Conservation (phyloP, 768 basidiomycete species). For the Lenzites betulinus region DNA sequence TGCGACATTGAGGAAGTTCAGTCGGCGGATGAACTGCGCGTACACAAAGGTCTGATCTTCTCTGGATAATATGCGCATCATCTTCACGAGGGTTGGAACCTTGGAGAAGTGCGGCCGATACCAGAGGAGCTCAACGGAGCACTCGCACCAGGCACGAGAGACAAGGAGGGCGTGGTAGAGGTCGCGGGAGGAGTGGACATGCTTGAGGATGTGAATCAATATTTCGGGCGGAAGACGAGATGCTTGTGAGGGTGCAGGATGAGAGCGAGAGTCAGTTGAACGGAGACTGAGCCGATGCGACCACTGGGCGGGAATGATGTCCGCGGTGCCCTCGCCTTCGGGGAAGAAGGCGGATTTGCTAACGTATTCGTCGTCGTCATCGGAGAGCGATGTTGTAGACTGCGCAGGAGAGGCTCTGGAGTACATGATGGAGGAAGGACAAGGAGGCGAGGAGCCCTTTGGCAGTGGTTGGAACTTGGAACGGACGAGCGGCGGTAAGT, state of each 20-base stretch:
- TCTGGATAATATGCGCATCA: conserved; percentile 69
- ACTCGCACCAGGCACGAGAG: conserved; percentile 92
- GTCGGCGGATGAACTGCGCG: conserved; percentile 81
- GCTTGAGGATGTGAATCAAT: conserved; percentile 88
- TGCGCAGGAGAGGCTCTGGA: conserved; percentile 51
- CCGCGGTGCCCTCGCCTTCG: conserved; percentile 37
- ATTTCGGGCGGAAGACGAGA: conserved; percentile 84
- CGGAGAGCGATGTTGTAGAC: conserved; percentile 78
- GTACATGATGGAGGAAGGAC: conserved; percentile 27
- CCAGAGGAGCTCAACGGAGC: conserved; percentile 94
- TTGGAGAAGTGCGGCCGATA: conserved; percentile 81
- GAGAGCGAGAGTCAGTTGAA: conserved; percentile 22
- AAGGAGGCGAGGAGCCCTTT: conserved; percentile 5
- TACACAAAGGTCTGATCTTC: conserved; percentile 83
- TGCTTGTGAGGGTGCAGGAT: conserved; percentile 43
- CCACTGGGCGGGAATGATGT: conserved; percentile 55
- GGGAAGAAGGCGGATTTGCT: conserved; percentile 44
- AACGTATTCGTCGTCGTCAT: conserved; percentile 62
- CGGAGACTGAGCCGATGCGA: conserved; percentile 30
- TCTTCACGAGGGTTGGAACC: conserved; percentile 69
- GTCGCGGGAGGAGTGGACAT: conserved; percentile 74
- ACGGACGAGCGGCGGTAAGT: conserved; percentile 6
- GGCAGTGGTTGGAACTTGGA: conserved; percentile 13
- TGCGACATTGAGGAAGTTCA: conserved; percentile 82
- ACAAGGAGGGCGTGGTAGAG: conserved; percentile 78